Base-by-base conservation (phyloP, 1,284 basidiomycete genomes). In the Sparassis latifolia region DNA sequence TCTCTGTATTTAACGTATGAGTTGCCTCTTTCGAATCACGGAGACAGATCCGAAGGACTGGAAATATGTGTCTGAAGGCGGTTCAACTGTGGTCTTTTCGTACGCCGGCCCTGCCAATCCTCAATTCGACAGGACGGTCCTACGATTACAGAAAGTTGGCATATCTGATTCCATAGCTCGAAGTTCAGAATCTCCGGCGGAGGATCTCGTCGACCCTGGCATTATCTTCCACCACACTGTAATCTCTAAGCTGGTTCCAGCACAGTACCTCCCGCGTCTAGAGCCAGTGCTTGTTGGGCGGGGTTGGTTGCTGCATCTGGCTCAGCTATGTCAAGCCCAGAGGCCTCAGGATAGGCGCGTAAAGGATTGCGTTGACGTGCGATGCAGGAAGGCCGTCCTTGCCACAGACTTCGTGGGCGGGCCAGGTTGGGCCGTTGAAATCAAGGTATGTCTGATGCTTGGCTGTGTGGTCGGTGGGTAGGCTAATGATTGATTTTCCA, bases 31-130 rank as follows among this genome's bases (percentile, higher is more conserved):
- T 12, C 35, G 40, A 6, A 27, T 42, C 40, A 27, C 40, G 27
- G 5, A 2, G 63, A 73, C 77, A 6, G 64, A 62, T 20, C 77
- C 84, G 0, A 58, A 64, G 4, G 73, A 92, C 63, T 96, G 92
- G 93, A 70, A 66, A 53, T 97, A 96, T 63, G 71, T 92, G 32
- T 84, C 89, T 1, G 93, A 96, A 69, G 93, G 93, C 10, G 90
- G 89, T n/a, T 86, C 90, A 6, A 88, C 89, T 6, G 81, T 92
- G 56, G 89, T 96, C 28, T 91, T 92, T 67, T 82, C 86, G 5
- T 95, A 93, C 63, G 60, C 63, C 9, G 89, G 91, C 0, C 69
- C 77, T 0, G 44, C 56, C 1, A 53, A 68, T 47, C 65, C 73
- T 2, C 54, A 64, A 1, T 86, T 88, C 61, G 67, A 74, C 44